Percentiles rank a stretch among this genome's conserved stretches.
Evolutionary conservation across 768 basidiomycete genomes (phyloP).

Genomic region (Coprinopsis cinerea): DNA sequence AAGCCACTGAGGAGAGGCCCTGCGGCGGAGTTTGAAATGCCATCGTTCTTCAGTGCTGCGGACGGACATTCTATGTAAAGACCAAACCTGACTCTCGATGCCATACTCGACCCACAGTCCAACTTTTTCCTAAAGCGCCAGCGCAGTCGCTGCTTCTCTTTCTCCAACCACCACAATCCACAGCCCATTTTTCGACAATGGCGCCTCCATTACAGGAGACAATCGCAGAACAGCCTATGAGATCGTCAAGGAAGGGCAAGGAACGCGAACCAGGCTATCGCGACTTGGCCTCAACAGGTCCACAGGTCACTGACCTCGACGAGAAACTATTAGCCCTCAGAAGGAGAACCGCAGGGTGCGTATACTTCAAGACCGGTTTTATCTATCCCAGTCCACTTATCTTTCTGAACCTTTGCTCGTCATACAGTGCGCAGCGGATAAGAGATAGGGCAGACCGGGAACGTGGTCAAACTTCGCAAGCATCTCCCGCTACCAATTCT

Average conservation of each 20-base stretch:
- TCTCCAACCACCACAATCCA: conserved; percentile 21
- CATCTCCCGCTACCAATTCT: conserved; percentile 20
- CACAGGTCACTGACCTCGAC: conserved; percentile 41
- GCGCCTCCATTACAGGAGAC: conserved; percentile 1
- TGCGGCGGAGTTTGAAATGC: not conserved
- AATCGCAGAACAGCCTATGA: conserved; percentile 11
- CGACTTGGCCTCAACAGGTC: conserved; percentile 20
- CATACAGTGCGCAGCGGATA: conserved; percentile 36
- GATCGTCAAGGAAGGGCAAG: conserved; percentile 33
- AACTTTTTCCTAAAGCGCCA: conserved; percentile 12
- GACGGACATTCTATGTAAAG: too few relatives aligned
- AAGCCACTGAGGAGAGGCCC: too few relatives aligned
- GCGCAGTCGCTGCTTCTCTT: conserved; percentile 15
- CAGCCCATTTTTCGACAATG: conserved; percentile 12
- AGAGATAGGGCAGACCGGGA: conserved; percentile 43
- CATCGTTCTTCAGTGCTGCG: not conserved
- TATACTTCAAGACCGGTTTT: conserved; percentile 11
- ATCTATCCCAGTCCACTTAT: not conserved
- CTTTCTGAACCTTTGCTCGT: conserved; percentile 9
- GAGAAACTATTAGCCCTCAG: conserved; percentile 64
- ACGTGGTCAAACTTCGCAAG: conserved; percentile 21
- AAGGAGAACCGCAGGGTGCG: conserved; percentile 56
- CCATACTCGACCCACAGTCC: too few relatives aligned
- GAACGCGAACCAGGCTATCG: conserved; percentile 31
- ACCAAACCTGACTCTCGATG: too few relatives aligned